Conservation (phyloP, 2,329 filamentous ascomycete genomes). For the Domatiomyces catenatus region DNA sequence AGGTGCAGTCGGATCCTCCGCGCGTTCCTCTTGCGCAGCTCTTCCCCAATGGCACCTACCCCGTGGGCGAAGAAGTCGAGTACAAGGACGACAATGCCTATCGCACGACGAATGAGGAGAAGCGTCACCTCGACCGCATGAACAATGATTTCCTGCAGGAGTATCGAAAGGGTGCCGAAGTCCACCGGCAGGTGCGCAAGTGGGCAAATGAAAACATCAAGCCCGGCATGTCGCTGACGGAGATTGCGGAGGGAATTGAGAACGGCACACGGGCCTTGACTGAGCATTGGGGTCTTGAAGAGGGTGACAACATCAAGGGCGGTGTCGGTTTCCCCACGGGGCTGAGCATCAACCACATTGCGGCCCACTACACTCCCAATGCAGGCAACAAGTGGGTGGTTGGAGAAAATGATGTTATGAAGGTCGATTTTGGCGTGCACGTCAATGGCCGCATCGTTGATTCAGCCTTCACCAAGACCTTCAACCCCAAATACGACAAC, state of each 20-base stretch:
- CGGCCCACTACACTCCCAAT: conserved; percentile 77
- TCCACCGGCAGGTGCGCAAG: conserved; percentile 75
- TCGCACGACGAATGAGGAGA: conserved; percentile 71
- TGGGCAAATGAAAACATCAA: conserved; percentile 68
- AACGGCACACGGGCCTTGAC: conserved; percentile 62
- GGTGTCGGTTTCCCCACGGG: conserved; percentile 82
- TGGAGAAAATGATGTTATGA: conserved; percentile 54
- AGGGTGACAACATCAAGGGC: conserved; percentile 62
- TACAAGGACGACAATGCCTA: conserved; percentile 64
- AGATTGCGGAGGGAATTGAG: conserved; percentile 79
- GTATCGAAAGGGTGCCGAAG: conserved; percentile 71
- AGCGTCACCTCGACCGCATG: conserved; percentile 65
- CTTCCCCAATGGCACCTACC: conserved; percentile 58
- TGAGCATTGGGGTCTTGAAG: conserved; percentile 59
- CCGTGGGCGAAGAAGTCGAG: conserved; percentile 61
- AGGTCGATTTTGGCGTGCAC: conserved; percentile 58
- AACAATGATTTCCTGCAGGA: conserved; percentile 65
- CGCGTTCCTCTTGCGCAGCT: conserved; percentile 58
- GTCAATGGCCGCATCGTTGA: conserved; percentile 58
- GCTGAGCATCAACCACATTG: conserved; percentile 68
- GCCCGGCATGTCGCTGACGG: conserved; percentile 63
- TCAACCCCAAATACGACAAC: conserved; percentile 54
- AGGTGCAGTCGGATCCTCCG: conserved; percentile 61
- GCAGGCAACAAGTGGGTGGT: conserved; percentile 64
- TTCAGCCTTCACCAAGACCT: conserved; percentile 54